Percentiles rank a stretch among this genome's conserved stretches.
Evolutionary conservation across 345 rosid genomes (phyloP).

Genomic region (Acer negundo): DNA sequence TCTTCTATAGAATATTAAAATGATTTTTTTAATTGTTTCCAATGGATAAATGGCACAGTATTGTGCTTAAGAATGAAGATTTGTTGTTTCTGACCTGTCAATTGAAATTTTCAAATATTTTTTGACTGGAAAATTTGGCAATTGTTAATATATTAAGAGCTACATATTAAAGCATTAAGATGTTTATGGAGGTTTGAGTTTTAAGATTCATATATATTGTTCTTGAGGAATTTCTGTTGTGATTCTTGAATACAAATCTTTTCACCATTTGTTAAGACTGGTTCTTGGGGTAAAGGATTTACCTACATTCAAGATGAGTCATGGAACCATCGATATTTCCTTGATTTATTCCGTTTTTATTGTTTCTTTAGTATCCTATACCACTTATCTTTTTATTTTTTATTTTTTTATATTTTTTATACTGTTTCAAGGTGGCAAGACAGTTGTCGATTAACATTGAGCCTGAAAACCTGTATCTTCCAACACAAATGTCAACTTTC

Average conservation of each 20-base stretch:
- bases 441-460: constrained; percentile 75
- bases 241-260: too few relatives aligned
- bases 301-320: too few relatives aligned
- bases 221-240: too few relatives aligned
- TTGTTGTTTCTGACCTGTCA: background rate
- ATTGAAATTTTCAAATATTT: too few relatives aligned
- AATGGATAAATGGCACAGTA: background rate
- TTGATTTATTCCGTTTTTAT: background rate
- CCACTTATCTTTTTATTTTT: background rate
- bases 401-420: background rate
- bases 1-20: background rate
- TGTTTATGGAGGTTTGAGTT: too few relatives aligned
- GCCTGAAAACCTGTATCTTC: constrained; percentile 68
- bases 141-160: background rate
- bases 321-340: background rate
- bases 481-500: constrained; percentile 60
- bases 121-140: background rate
- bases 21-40: background rate
- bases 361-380: background rate
- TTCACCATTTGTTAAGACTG: too few relatives aligned
- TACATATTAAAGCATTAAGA: background rate
- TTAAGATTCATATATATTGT: too few relatives aligned
- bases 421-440: constrained; percentile 65
- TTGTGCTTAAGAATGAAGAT: background rate
- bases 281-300: too few relatives aligned